These are phyloP conservation scores for Pneumocystis oryctolagi DNA, from an alignment of 1,139 yeast species.

Conservation along the genomic window DNA sequence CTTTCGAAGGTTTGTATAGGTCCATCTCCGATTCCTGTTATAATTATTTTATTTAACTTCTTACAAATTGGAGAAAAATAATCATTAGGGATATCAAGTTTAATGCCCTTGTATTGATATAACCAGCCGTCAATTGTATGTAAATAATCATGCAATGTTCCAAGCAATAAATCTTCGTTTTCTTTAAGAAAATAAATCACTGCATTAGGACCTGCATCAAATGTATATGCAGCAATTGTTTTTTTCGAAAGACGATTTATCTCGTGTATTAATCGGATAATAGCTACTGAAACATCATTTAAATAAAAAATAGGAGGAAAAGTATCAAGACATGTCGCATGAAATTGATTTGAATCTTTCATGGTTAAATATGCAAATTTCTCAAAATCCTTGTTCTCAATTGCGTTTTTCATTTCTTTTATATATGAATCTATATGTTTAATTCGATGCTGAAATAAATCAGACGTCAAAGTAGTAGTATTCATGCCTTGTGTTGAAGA, in stretches of 20 bases:
- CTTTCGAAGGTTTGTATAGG: conserved; percentile 30
- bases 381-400: conserved; percentile 53
- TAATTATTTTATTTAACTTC: conserved; percentile 68
- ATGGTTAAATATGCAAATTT: conserved; percentile 79
- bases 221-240: conserved; percentile 82
- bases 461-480: conserved; percentile 75
- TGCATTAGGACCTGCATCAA: conserved; percentile 98
- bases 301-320: conserved; percentile 90
- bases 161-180: conserved; percentile 48
- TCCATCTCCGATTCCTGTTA: conserved; percentile 78
- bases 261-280: conserved; percentile 66
- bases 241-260: conserved; percentile 51
- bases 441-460: conserved; percentile 66
- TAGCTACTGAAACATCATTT: conserved; percentile 84
- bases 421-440: conserved; percentile 68
- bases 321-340: conserved; percentile 89
- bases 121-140: conserved; percentile 55
- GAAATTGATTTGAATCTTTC: conserved; percentile 94
- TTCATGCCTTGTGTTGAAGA: conserved; percentile 96
- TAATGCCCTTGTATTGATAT: conserved; percentile 27
- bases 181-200: conserved; percentile 73
- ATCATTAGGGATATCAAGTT: conserved; percentile 24
- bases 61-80: conserved; percentile 40
- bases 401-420: conserved; percentile 64
- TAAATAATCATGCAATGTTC: conserved; percentile 30